These are phyloP conservation scores for Thuidium tamariscinum DNA, from an alignment of 225 moss, liverwort and hornwort genomes.

Conservation along the genomic window DNA sequence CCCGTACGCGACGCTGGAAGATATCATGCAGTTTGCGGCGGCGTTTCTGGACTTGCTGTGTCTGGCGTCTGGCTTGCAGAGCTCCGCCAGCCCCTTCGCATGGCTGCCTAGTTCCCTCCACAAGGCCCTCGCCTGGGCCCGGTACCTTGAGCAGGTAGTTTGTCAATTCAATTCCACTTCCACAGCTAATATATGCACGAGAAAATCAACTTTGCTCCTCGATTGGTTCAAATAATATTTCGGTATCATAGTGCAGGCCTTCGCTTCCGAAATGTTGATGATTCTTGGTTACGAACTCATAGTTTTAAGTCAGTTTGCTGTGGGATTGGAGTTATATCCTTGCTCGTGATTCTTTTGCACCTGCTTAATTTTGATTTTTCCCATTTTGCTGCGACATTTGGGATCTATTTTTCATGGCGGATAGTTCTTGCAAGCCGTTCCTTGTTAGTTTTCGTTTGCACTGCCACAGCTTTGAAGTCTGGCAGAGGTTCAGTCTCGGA, in stretches of 20 bases:
- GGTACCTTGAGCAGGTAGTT: slow-evolving; percentile 20
- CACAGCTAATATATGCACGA: not conserved
- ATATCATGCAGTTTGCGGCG: slow-evolving; percentile 13
- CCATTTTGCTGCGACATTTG: not conserved
- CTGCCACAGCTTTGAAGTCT: not conserved
- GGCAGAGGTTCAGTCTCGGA: not conserved
- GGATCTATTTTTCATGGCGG: not conserved
- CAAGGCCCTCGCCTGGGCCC: slow-evolving; percentile 26
- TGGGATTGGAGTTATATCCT: not conserved
- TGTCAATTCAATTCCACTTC: not conserved
- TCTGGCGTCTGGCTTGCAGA: slow-evolving; percentile 39
- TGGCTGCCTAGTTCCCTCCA: slow-evolving; percentile 11
- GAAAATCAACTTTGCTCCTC: not conserved
- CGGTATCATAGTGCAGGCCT: not conserved
- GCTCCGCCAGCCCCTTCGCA: slow-evolving; percentile 8
- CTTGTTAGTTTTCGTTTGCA: not conserved
- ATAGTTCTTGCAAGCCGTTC: not conserved
- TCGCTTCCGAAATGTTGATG: not conserved
- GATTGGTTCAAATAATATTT: not conserved
- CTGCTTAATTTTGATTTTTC: not conserved
- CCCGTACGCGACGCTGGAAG: slow-evolving; percentile 10
- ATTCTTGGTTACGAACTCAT: not conserved
- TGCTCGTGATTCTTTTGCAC: not conserved
- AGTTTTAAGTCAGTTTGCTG: not conserved
- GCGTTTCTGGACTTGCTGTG: slow-evolving; percentile 30